Evolutionary conservation across 805 yeast genomes (phyloP).

Genomic region (Isabelozyma pseudorhagii): DNA sequence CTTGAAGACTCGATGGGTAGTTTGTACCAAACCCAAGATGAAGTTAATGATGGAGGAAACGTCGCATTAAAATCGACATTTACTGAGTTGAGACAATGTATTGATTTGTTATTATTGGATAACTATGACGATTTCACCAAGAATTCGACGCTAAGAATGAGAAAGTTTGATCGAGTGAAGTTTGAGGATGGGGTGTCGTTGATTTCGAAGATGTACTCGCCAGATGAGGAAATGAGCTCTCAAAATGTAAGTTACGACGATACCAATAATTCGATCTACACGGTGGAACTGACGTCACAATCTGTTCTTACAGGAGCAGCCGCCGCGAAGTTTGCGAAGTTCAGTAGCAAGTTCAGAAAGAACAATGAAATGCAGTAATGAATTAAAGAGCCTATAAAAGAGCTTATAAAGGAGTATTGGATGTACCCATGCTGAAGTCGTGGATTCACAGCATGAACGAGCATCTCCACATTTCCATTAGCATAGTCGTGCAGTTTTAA

Average conservation of each 20-base stretch:
- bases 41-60: slow-evolving; percentile 26
- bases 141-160: slow-evolving; percentile 36
- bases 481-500: too few relatives aligned
- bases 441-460: too few relatives aligned
- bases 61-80: slow-evolving; percentile 70
- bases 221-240: slow-evolving; percentile 9
- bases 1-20: slow-evolving; percentile 56
- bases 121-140: slow-evolving; percentile 63
- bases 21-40: slow-evolving; percentile 22
- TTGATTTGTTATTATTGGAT: slow-evolving; percentile 65
- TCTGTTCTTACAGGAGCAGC: slow-evolving; percentile 4
- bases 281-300: slow-evolving; percentile 6
- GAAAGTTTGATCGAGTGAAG: slow-evolving; percentile 68
- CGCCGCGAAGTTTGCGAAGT: slow-evolving; percentile 31
- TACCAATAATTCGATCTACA: slow-evolving; percentile 7
- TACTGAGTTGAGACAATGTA: slow-evolving; percentile 74
- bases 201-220: slow-evolving; percentile 48
- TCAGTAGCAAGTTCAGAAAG: slow-evolving; percentile 12
- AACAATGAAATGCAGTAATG: not conserved
- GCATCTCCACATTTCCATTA: too few relatives aligned
- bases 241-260: slow-evolving; percentile 1
- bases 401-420: slow-evolving; percentile 8
- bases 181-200: slow-evolving; percentile 67
- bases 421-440: too few relatives aligned
- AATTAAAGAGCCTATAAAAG: not conserved